These are phyloP conservation scores for Manihot esculenta DNA, from an alignment of 441 rosid genomes.

Conservation along the genomic window DNA sequence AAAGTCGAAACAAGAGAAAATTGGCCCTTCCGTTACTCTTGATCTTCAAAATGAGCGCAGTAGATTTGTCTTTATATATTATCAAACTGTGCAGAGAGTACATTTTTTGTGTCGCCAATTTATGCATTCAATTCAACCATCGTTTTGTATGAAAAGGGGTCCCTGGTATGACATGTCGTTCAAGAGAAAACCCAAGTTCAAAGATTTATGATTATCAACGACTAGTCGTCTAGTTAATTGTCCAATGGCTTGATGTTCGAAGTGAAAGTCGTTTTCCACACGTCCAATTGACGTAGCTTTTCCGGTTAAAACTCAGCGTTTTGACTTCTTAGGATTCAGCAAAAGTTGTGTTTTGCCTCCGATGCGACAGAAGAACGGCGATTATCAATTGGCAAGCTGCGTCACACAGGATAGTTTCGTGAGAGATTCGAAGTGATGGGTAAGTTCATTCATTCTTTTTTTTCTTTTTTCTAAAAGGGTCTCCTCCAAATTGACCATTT, in stretches of 20 bases:
- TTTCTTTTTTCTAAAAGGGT: background rate
- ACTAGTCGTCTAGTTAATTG: background rate
- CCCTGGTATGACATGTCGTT: too few species aligned
- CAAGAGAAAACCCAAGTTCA: background rate
- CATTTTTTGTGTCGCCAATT: too few species aligned
- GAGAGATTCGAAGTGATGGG: background rate
- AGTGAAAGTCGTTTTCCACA: background rate
- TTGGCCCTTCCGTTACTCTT: too few species aligned
- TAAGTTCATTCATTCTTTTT: background rate
- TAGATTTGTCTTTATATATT: too few species aligned
- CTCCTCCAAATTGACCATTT: background rate
- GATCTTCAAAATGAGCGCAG: too few species aligned
- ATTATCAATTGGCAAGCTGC: background rate
- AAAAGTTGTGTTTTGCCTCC: background rate
- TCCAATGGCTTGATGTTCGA: too few species aligned
- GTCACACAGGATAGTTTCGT: background rate
- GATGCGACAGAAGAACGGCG: background rate
- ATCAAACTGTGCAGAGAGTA: too few species aligned
- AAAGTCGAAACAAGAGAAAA: too few species aligned
- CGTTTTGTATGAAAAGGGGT: too few species aligned
- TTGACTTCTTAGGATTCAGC: background rate
- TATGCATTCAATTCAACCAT: too few species aligned
- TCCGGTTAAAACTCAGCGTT: too few species aligned
- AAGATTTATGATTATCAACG: background rate
- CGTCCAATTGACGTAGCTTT: too few species aligned